phyloP scores from a whole-genome alignment of 2,329 filamentous ascomycete species.

The Lojkania enalia region DNA sequence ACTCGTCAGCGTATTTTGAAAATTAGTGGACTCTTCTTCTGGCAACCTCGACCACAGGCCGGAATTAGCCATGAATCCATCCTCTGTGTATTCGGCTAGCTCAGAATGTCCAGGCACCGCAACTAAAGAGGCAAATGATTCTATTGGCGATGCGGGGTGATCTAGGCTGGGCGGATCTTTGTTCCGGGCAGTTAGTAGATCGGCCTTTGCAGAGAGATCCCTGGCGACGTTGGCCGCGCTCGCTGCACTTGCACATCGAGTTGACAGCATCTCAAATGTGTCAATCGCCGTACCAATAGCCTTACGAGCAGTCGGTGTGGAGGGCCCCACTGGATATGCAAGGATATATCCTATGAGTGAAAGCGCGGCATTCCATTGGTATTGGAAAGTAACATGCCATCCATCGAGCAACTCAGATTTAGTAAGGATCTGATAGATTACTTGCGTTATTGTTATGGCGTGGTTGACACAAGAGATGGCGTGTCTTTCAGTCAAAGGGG shows the following conservation, averaged over 20 bases:
- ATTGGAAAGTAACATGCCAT: constrained; percentile 48
- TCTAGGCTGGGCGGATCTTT: constrained; percentile 1
- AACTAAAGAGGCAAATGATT: neutral
- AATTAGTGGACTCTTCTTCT: neutral
- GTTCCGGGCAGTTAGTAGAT: constrained; percentile 22
- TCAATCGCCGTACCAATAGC: constrained; percentile 41
- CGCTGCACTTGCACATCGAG: constrained; percentile 34
- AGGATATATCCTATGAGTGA: constrained; percentile 49
- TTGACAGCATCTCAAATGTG: constrained; percentile 44
- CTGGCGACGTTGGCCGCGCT: constrained; percentile 41
- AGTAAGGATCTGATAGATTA: constrained; percentile 22
- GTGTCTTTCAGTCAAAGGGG: constrained; percentile 11
- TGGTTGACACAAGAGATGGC: constrained; percentile 23
- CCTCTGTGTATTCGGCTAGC: neutral
- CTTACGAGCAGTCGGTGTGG: constrained; percentile 33
- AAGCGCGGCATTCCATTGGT: constrained; percentile 50
- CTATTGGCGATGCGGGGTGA: neutral
- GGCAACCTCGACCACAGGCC: neutral
- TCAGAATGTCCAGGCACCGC: neutral
- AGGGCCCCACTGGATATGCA: constrained; percentile 39
- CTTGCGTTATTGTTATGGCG: constrained; percentile 23
- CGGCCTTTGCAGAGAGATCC: constrained; percentile 34
- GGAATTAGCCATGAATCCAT: neutral
- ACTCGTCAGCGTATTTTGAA: constrained; percentile 5
- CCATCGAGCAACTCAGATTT: constrained; percentile 26